A percentile compares a stretch with the other conserved stretches of the same genome.
Conservation (phyloP, 2,329 filamentous ascomycete species). For the Cladosporium colombiae region DNA sequence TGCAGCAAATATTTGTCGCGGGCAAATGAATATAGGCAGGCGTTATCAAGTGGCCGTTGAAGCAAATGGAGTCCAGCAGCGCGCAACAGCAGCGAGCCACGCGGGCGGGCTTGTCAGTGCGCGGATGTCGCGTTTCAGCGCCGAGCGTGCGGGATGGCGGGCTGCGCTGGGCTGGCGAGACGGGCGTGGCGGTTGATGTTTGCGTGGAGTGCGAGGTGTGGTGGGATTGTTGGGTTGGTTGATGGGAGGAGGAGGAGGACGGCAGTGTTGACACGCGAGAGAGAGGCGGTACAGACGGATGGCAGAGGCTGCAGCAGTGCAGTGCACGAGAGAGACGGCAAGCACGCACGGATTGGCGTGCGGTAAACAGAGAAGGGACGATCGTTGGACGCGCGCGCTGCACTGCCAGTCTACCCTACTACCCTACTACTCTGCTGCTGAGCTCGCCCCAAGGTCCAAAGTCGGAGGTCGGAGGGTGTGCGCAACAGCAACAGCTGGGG, state of each 20-base stretch:
- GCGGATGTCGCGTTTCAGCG: constrained; percentile 16
- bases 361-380: constrained; percentile 5
- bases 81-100: constrained; percentile 2
- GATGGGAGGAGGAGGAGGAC: not conserved
- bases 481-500: constrained; percentile 3
- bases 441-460: no score
- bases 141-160: not conserved
- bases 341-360: not conserved
- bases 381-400: not conserved
- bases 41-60: constrained; percentile 12
- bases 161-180: not conserved
- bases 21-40: constrained; percentile 20
- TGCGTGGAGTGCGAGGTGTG: not conserved
- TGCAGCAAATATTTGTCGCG: constrained; percentile 17
- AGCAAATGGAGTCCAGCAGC: constrained; percentile 11
- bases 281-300: not conserved
- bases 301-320: constrained; percentile 13
- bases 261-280: not conserved
- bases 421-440: no score
- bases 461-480: not conserved
- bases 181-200: not conserved
- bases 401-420: not conserved
- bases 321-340: not conserved
- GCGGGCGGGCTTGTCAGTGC: constrained; percentile 17
- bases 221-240: not conserved